These are phyloP conservation scores for Metarhizium sp. DNA, from an alignment of 2,329 filamentous ascomycete species.

Conservation along the genomic window DNA sequence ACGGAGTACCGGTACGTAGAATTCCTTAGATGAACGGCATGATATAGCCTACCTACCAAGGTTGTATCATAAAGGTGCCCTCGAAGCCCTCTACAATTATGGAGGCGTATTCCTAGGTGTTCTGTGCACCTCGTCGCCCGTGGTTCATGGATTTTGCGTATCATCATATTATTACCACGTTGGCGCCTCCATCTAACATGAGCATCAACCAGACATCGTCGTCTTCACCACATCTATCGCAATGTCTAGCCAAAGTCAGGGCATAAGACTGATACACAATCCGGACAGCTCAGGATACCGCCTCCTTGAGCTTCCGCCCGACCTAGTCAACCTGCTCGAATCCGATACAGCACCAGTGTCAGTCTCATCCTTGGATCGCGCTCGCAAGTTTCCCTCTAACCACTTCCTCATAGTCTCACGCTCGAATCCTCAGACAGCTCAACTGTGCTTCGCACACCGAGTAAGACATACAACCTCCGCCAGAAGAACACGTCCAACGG, in stretches of 20 bases:
- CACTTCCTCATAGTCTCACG: conserved; percentile 27
- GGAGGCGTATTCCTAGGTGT: too few species aligned
- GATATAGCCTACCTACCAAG: too few species aligned
- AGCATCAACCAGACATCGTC: background rate
- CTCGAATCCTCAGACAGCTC: conserved; percentile 38
- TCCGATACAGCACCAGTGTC: conserved; percentile 44
- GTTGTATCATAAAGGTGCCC: too few species aligned
- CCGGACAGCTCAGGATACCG: conserved; percentile 44
- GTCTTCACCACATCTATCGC: conserved; percentile 1
- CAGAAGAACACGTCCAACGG: conserved; percentile 62
- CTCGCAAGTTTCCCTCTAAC: background rate
- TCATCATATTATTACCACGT: background rate
- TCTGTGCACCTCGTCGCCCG: too few species aligned
- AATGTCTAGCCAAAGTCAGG: conserved; percentile 39
- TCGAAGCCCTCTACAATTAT: too few species aligned
- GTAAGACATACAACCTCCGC: conserved; percentile 47
- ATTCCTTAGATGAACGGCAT: too few species aligned
- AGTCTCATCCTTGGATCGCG: conserved; percentile 16
- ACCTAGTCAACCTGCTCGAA: conserved; percentile 46
- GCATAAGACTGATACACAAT: conserved; percentile 40
- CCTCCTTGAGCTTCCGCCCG: conserved; percentile 52
- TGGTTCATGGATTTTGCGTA: background rate
- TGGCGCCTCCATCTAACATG: background rate
- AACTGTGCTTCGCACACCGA: conserved; percentile 42
- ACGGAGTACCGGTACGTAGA: too few species aligned